Evolutionary conservation across 2,329 filamentous ascomycete species (phyloP).

Genomic region (Helotiales sp.): DNA sequence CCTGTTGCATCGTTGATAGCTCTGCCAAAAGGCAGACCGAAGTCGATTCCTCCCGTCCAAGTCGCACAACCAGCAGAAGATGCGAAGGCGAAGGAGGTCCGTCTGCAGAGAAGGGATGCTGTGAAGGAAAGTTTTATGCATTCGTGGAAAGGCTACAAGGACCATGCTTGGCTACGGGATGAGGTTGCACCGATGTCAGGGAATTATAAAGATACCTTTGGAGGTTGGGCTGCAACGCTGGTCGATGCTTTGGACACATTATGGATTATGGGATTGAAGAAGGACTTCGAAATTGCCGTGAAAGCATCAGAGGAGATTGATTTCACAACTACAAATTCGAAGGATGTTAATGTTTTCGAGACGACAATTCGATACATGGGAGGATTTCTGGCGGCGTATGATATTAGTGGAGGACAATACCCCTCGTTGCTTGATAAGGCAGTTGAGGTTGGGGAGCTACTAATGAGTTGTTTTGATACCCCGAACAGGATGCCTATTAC

Average conservation of each 20-base stretch:
- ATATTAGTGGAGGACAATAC: constrained; percentile 74
- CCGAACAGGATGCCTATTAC: constrained; percentile 86
- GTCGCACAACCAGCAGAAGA: constrained; percentile 24
- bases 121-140: constrained; percentile 35
- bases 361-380: constrained; percentile 90
- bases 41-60: constrained; percentile 32
- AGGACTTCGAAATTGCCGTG: constrained; percentile 79
- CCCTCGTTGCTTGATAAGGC: constrained; percentile 67
- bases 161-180: constrained; percentile 81
- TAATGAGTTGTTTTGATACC: constrained; percentile 77
- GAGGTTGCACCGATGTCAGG: constrained; percentile 76
- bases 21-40: constrained; percentile 29
- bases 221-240: constrained; percentile 85
- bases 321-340: constrained; percentile 63
- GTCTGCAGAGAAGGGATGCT: constrained; percentile 25
- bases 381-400: constrained; percentile 82
- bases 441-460: constrained; percentile 67
- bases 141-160: constrained; percentile 79
- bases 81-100: constrained; percentile 21
- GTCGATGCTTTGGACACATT: constrained; percentile 82
- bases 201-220: constrained; percentile 75
- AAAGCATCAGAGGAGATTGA: constrained; percentile 71
- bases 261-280: constrained; percentile 80
- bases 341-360: constrained; percentile 66
- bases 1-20: constrained; percentile 30